Evolutionary conservation across 148 eudicot genomes (phyloP), one percentile per base, ranked within the genome.

Genomic region (Rhododendron simsii): DNA sequence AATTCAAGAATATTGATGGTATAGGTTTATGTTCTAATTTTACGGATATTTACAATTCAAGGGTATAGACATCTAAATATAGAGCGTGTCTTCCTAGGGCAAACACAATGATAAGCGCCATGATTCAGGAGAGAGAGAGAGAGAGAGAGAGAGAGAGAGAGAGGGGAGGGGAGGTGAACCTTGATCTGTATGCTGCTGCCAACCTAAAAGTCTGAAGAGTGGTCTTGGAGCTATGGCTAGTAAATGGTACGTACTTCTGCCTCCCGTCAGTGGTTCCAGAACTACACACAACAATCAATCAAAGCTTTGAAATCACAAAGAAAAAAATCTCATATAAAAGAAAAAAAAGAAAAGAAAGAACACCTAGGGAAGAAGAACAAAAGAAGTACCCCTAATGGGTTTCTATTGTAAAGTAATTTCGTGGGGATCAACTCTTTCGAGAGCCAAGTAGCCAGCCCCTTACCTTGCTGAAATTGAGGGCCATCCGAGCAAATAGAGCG

Each of bases 231-330:
- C 94, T 94, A 86, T 95, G 93, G 84, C 86, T 87, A 28, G 95
- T 95, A 82, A 92, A 95, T 16, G 98, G 96, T 16, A 95, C 91
- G 55, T 87, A 93, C 86, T 95, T 94, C 83, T 93, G 98, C 81
- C 95, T 83, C 69, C 98, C 96, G 21, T 95, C 98, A 0, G 98
- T 95, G n/a, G 96, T 95, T 84, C 96, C 96, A 55, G 98, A 95
- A 80, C 98, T 95, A 67, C 61, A 90, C 8, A 48, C 37, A 71
- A 48, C 37, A 71, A n/a, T 37, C 2, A 15, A 11, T 65, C 74
- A 71, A 73, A 75, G 44, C 79, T 75, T 37, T 37, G 44, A 39
- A 75, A 67, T 67, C 33, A 28, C n/a, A 2, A 3, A 71, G 18
- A 71, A 71, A 69, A 69, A 69, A 15, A 14, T 2, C 15, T 0